Percentiles rank a stretch among this genome's conserved stretches.
phyloP scores from a whole-genome alignment of 768 basidiomycete genomes.

The Pulveroboletus sp. region DNA sequence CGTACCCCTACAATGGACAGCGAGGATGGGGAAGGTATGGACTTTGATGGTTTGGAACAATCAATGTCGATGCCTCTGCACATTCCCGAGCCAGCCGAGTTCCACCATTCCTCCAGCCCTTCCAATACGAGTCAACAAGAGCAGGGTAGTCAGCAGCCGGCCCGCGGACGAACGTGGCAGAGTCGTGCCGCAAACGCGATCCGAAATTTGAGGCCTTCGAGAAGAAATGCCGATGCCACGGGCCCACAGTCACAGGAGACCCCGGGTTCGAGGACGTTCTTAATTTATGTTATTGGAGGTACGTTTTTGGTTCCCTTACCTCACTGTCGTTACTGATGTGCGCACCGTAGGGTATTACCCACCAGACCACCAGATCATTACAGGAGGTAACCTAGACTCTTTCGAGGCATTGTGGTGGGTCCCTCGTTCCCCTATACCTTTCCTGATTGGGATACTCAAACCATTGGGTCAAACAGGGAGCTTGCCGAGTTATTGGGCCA shows the following conservation, averaged over 20 bases:
- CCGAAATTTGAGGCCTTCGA: conserved; percentile 46
- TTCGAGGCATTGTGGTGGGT: conserved; percentile 75
- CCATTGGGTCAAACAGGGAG: conserved; percentile 43
- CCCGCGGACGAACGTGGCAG: conserved; percentile 47
- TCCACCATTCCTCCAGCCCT: conserved; percentile 13
- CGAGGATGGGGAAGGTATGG: conserved; percentile 26
- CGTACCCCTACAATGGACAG: conserved; percentile 14
- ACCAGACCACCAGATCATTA: conserved; percentile 82
- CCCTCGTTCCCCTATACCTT: neutral
- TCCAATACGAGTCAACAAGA: conserved; percentile 11
- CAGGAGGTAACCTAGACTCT: conserved; percentile 71
- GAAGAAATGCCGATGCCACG: conserved; percentile 19
- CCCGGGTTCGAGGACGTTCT: conserved; percentile 53
- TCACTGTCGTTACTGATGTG: conserved; percentile 1
- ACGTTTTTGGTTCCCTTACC: conserved; percentile 13
- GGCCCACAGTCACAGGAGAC: conserved; percentile 22
- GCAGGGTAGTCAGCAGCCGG: conserved; percentile 14
- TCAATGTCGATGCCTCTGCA: conserved; percentile 25
- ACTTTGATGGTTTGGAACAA: conserved; percentile 23
- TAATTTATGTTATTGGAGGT: conserved; percentile 90
- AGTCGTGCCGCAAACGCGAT: conserved; percentile 61
- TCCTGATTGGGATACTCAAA: neutral
- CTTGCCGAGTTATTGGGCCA: conserved; percentile 81
- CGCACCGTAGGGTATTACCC: conserved; percentile 75
- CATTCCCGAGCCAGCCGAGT: conserved; percentile 24